Evolutionary conservation across 2,329 filamentous ascomycete species (phyloP), one percentile per base, ranked within the genome.

Genomic region (Colletotrichum incanum): DNA sequence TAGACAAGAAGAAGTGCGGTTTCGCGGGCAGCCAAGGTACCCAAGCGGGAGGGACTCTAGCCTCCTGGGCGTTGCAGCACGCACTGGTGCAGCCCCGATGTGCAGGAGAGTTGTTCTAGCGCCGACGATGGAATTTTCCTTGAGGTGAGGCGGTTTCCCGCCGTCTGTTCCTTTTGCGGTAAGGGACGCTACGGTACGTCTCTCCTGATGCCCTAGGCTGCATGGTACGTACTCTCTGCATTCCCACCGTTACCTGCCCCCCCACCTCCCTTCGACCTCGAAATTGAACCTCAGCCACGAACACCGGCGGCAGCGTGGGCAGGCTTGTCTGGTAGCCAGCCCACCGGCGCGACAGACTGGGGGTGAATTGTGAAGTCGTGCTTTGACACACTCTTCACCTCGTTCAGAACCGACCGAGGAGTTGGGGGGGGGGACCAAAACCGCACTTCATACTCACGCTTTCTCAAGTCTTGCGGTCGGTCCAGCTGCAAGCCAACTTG

Each of bases 31-130:
- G 41, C 43, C 59, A 49, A 49, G 31, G 43, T 49, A 61, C 28
- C 59, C 28, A 37, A 45, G 43, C 58, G 28, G 37, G n/a, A 58
- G 16, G 37, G 28, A 31, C 4, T 31, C n/a, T 23, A 41, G 55
- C 28, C n/a, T 26, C 20, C 55, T 43, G 43, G 49, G 18, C 45
- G 31, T 37, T 39, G 34, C 61, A 55, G 54, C n/a, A 41, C n/a
- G 54, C n/a, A 37, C 26, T 23, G 59, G 60, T 16, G 34, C 60
- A 69, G 55, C 39, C 41, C 49, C 52, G 64, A 64, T 20, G 31
- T 52, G 65, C 69, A 69, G 52, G 58, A 64, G 69, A 64, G 62
- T 45, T 52, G 45, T 72, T 72, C 69, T 72, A 72, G 69, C 65
- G 69, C 65, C 59, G 65, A 64, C 47, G 47, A 64, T 72, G 65